Evolutionary conservation across 495 filamentous ascomycete species (phyloP).

Genomic region (Aspergillus indologenus): DNA sequence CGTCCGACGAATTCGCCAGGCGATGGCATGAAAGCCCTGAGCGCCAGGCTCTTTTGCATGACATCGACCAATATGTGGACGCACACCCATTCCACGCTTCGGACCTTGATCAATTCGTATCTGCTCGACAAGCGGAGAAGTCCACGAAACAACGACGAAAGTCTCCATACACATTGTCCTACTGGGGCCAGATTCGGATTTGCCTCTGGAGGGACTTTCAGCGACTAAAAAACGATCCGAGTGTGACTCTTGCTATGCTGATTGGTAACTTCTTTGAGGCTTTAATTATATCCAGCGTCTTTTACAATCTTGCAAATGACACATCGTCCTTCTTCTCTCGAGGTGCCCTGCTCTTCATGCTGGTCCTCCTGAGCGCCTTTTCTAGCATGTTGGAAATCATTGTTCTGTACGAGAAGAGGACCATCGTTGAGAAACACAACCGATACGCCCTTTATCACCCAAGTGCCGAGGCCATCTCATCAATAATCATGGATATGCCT

Average conservation of each 20-base stretch:
- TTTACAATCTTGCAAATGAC: conserved; percentile 65
- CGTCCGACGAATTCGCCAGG: conserved; percentile 63
- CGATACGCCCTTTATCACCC: conserved; percentile 61
- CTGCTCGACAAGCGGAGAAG: conserved; percentile 21
- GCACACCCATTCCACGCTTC: conserved; percentile 21
- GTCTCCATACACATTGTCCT: conserved; percentile 37
- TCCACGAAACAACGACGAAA: conserved; percentile 22
- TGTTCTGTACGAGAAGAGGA: conserved; percentile 50
- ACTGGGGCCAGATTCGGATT: conserved; percentile 34
- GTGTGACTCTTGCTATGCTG: conserved; percentile 63
- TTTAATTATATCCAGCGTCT: conserved; percentile 77
- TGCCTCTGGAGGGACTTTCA: conserved; percentile 48
- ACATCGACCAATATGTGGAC: conserved; percentile 47
- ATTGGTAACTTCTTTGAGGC: conserved; percentile 71
- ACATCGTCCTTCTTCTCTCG: conserved; percentile 65
- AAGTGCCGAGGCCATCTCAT: conserved; percentile 51
- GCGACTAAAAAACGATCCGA: conserved; percentile 63
- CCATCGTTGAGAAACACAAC: conserved; percentile 59
- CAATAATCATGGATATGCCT: conserved; percentile 53
- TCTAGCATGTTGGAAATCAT: conserved; percentile 54
- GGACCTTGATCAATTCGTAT: conserved; percentile 16
- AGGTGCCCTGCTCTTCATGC: conserved; percentile 82
- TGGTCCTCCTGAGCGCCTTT: conserved; percentile 62
- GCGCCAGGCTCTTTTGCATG: conserved; percentile 45
- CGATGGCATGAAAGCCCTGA: conserved; percentile 54